Evolutionary conservation across 192 early-diverging fungal genomes (phyloP).

Genomic region (Geranomyces variabilis): DNA sequence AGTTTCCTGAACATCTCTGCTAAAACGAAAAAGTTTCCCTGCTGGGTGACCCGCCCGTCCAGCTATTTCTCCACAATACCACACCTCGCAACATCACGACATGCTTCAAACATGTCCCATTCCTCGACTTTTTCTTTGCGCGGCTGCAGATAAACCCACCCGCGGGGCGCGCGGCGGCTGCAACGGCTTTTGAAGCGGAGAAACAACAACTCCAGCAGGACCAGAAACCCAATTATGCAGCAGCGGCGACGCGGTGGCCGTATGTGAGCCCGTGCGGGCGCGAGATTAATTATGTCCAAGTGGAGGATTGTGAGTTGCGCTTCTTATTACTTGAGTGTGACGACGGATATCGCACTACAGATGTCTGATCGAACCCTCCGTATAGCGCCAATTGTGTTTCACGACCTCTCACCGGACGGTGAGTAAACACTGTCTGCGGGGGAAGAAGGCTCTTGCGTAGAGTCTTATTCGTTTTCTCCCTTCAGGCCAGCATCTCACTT

Average conservation of each 20-base stretch:
- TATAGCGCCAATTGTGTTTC: slow-evolving; percentile 40
- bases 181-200: no score
- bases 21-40: no score
- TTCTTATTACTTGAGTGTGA: neutral
- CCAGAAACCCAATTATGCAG: no score
- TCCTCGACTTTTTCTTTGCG: slow-evolving; percentile 46
- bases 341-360: no score
- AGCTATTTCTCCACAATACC: slow-evolving; percentile 34
- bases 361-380: neutral
- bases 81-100: slow-evolving; percentile 26
- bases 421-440: neutral
- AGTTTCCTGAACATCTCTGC: no score
- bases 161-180: no score
- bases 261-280: slow-evolving; percentile 43
- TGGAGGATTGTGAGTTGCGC: slow-evolving; percentile 22
- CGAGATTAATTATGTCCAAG: slow-evolving; percentile 40
- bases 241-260: neutral
- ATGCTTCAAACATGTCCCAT: slow-evolving; percentile 37
- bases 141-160: slow-evolving; percentile 13
- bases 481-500: slow-evolving; percentile 15
- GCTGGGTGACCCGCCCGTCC: no score
- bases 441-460: neutral
- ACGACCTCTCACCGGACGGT: slow-evolving; percentile 25
- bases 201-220: neutral
- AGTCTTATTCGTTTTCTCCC: neutral